These are phyloP conservation scores for Backusella liffmaniae DNA, from an alignment of 192 early-diverging fungal genomes.

Conservation along the genomic window DNA sequence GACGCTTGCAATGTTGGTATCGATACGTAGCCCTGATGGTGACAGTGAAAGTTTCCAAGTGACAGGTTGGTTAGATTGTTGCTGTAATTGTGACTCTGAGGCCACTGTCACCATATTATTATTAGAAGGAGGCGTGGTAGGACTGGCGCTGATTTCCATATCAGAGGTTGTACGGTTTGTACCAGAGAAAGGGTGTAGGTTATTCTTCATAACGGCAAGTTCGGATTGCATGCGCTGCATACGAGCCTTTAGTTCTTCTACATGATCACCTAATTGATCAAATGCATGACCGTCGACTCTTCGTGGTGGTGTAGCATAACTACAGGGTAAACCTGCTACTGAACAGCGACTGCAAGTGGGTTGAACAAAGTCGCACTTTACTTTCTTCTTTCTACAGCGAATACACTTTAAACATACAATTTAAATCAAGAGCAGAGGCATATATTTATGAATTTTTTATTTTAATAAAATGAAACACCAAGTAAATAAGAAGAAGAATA, in stretches of 20 bases:
- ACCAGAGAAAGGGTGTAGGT: slow-evolving; percentile 35
- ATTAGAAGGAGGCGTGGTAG: not conserved
- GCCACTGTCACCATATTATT: not conserved
- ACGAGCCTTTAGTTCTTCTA: slow-evolving; percentile 40
- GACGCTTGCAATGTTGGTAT: slow-evolving; percentile 45
- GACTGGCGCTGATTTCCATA: not conserved
- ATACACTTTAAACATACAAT: slow-evolving; percentile 31
- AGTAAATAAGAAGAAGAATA: not conserved
- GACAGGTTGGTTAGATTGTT: slow-evolving; percentile 14
- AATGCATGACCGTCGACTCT: slow-evolving; percentile 44
- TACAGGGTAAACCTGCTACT: slow-evolving; percentile 39
- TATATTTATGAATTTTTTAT: slow-evolving; percentile 1
- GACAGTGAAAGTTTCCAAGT: slow-evolving; percentile 41
- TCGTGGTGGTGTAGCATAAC: slow-evolving; percentile 40
- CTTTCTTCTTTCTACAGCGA: slow-evolving; percentile 42
- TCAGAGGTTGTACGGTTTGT: not conserved
- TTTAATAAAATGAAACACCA: not conserved
- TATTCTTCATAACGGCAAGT: slow-evolving; percentile 40
- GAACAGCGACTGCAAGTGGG: slow-evolving; percentile 35
- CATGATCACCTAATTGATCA: slow-evolving; percentile 43
- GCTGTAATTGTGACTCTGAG: not conserved
- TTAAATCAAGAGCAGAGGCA: not conserved
- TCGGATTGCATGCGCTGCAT: slow-evolving; percentile 45
- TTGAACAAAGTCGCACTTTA: slow-evolving; percentile 43
- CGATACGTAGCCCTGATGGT: slow-evolving; percentile 40